Base-by-base conservation (phyloP, 371 early-diverging fungal genomes). In the Mortierella sp. region DNA sequence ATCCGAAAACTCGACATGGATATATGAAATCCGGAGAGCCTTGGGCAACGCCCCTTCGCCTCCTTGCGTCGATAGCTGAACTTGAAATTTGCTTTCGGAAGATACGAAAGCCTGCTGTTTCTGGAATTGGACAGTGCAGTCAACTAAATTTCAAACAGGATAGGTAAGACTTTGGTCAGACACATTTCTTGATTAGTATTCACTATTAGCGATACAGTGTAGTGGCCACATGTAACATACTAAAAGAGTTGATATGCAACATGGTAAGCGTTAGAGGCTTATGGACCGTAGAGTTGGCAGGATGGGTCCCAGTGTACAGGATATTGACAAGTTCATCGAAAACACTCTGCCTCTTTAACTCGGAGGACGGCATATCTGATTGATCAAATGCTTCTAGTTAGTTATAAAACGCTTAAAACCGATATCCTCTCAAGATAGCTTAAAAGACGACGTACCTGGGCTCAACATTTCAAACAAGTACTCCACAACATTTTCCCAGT, bases 241-340 rank as follows among this genome's bases (percentile, higher is more conserved):
- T 73, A 58, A 96, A 94, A 0, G 91, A 70, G 61, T 92, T 91
- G 66, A 94, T 88, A 52, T 91, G 89, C 60, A 93, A 89, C 94
- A 94, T 93, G 35, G 91, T 85, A 10, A 95, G 79, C 1, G 79
- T 67, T 5, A 92, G 51, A 0, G 88, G 83, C 4, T 70, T 66
- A 28, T 85, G 84, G 2, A 57, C 32, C 18, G 60, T 26, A 12
- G 40, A 52, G 55, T 78, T 78, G n/a, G 80, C 68, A 14, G 71
- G 75, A 51, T 80, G 72, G 30, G 20, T 64, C 22, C 72, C 60
- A 6, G 70, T 66, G 30, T 77, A 45, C 30, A 89, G 64, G n/a
- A 87, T 77, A 3, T 49, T 62, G 43, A 88, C 35, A 16, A 90
- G 68, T 61, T 87, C 87, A n/a, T 84, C 68, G 59, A 83, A 73